Evolutionary conservation across 768 basidiomycete species (phyloP).

Genomic region (Mycena floridula): DNA sequence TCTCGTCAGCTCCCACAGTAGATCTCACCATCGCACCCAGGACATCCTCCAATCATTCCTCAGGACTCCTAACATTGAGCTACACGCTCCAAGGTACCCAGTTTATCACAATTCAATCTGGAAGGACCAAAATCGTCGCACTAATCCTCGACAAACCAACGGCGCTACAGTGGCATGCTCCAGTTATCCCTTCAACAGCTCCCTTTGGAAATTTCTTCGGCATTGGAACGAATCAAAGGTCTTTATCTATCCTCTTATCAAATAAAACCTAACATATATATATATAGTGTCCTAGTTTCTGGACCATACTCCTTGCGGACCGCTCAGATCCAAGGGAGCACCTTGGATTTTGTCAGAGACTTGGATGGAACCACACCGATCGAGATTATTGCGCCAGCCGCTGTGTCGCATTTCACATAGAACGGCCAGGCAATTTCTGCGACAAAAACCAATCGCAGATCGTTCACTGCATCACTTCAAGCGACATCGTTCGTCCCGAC

Average conservation of each 20-base stretch:
- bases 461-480: constrained; percentile 23
- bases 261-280: too few species aligned
- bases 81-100: constrained; percentile 27
- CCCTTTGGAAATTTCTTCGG: constrained; percentile 37
- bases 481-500: constrained; percentile 5
- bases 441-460: constrained; percentile 21
- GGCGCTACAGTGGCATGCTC: constrained; percentile 44
- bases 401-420: constrained; percentile 32
- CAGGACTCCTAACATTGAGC: constrained; percentile 33
- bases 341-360: constrained; percentile 37
- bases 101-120: constrained; percentile 26
- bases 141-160: constrained; percentile 40
- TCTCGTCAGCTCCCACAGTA: constrained; percentile 24
- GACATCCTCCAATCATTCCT: constrained; percentile 25
- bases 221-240: constrained; percentile 39
- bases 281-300: constrained; percentile 35
- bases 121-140: constrained; percentile 20
- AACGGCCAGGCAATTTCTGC: constrained; percentile 26
- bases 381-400: constrained; percentile 35
- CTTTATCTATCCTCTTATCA: too few species aligned
- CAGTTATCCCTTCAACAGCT: constrained; percentile 30
- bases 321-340: constrained; percentile 33
- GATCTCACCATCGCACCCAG: constrained; percentile 19
- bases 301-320: constrained; percentile 52
- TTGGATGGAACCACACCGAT: constrained; percentile 40